Evolutionary conservation across 345 rosid species (phyloP), one percentile per base, ranked within the genome.

Genomic region (Xanthoceras sorbifolium): DNA sequence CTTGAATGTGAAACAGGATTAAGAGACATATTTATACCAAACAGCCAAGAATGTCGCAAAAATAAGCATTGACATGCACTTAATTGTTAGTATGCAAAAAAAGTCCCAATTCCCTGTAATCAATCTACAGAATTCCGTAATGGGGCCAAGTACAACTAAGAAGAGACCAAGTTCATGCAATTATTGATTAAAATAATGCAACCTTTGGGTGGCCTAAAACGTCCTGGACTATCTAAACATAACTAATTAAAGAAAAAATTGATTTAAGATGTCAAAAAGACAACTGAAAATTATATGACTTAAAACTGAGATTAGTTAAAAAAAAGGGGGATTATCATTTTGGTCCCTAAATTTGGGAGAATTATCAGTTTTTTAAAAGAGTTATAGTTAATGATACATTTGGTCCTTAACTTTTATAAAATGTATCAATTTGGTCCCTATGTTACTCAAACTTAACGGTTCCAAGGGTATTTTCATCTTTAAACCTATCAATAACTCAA

Each of bases 101-200:
- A 63, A 74, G 76, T 72, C 72, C 67, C 40, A 48, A 70, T 79
- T 76, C 73, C 71, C 69, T 64, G 73, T 69, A 74, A 72, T 73
- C 67, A 71, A 70, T 73, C 15, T 9, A 63, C 73, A 57, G 48
- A 57, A 63, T 66, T 75, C 72, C 65, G 67, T 46, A 60, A 75
- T 69, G 84, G 80, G 75, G 69, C 69, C 80, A 55, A 61, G 84
- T 73, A 87, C 88, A 87, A 71, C 90, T 87, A 84, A 78, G 64
- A 61, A 52, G 67, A 64, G 70, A 74, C 70, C 77, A 48, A 74
- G 77, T 52, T n/a, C 63, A 31, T 50, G 2, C 50, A 64, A 74
- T 63, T 25, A 66, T 78, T 60, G 61, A 61, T 26, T 81, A 78
- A 64, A 73, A 79, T 77, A 74, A 29, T 64, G 46, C 23, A 14